A percentile compares a stretch with the other conserved stretches of the same genome.
phyloP scores from a whole-genome alignment of 2,329 filamentous ascomycete species.

The Fusarium sacchari region DNA sequence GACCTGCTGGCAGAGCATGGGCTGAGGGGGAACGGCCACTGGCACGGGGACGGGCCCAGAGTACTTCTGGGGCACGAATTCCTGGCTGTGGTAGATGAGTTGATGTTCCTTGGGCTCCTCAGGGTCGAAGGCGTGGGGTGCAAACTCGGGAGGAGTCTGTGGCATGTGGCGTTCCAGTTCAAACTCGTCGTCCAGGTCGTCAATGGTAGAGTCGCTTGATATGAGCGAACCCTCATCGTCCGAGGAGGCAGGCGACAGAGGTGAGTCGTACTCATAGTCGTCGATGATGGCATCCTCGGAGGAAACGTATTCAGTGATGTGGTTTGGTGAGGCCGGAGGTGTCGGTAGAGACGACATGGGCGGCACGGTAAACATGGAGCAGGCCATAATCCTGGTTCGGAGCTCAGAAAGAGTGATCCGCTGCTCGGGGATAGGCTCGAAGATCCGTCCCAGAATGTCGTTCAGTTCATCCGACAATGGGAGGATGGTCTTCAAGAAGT shows the following conservation, averaged over 20 bases:
- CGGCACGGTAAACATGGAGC: constrained; percentile 75
- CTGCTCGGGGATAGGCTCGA: constrained; percentile 84
- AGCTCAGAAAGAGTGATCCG: constrained; percentile 86
- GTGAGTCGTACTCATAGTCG: constrained; percentile 56
- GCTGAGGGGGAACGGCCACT: constrained; percentile 39
- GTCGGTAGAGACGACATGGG: constrained; percentile 48
- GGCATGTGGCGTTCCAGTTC: constrained; percentile 55
- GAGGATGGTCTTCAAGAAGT: constrained; percentile 92
- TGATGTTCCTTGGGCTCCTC: constrained; percentile 56
- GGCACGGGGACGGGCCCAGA: constrained; percentile 50
- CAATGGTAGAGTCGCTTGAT: constrained; percentile 64
- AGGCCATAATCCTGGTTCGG: constrained; percentile 78
- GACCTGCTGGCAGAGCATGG: constrained; percentile 47
- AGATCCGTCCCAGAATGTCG: constrained; percentile 85
- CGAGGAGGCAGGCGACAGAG: constrained; percentile 63
- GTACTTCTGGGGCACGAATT: constrained; percentile 59
- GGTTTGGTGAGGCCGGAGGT: constrained; percentile 57
- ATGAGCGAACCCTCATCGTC: constrained; percentile 67
- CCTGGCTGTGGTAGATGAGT: constrained; percentile 55
- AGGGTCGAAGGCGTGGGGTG: constrained; percentile 56
- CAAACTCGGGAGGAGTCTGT: constrained; percentile 53
- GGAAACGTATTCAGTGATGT: constrained; percentile 57
- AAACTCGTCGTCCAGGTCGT: constrained; percentile 62
- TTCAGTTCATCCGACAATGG: constrained; percentile 91
- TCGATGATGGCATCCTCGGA: constrained; percentile 58